Percentiles rank a stretch among this genome's conserved stretches.
These are phyloP conservation scores for Leccinum truebloodii DNA, from an alignment of 768 basidiomycete species.

Conservation along the genomic window DNA sequence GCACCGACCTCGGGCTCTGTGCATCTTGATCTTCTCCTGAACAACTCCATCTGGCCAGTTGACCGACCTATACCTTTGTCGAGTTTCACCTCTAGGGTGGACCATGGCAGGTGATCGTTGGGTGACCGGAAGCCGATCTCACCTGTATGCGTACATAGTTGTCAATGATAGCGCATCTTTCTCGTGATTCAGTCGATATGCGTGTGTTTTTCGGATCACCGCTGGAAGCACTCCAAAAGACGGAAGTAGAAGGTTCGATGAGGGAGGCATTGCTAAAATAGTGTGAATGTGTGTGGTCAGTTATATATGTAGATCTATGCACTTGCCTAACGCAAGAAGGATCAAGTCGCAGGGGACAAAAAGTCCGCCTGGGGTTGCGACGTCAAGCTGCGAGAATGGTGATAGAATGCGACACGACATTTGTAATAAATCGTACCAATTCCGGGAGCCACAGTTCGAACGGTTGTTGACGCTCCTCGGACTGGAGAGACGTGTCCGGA, in stretches of 20 bases:
- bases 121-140: not conserved
- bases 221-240: too few species aligned
- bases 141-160: not conserved
- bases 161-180: not conserved
- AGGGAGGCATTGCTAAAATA: not conserved
- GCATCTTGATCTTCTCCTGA: not conserved
- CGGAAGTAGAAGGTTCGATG: not conserved
- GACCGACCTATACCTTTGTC: not conserved
- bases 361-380: too few species aligned
- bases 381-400: too few species aligned
- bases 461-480: too few species aligned
- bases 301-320: too few species aligned
- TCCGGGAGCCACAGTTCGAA: too few species aligned
- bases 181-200: slow-evolving; percentile 4
- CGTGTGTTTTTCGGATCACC: not conserved
- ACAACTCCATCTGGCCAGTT: not conserved
- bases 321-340: too few species aligned
- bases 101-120: not conserved
- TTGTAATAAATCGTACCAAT: too few species aligned
- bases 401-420: too few species aligned
- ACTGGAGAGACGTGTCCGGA: too few species aligned
- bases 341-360: too few species aligned
- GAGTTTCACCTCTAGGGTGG: not conserved
- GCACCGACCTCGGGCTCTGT: not conserved
- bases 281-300: not conserved